These are phyloP conservation scores for Berberis thunbergii DNA, from an alignment of 164 flowering plant species.

Conservation along the genomic window DNA sequence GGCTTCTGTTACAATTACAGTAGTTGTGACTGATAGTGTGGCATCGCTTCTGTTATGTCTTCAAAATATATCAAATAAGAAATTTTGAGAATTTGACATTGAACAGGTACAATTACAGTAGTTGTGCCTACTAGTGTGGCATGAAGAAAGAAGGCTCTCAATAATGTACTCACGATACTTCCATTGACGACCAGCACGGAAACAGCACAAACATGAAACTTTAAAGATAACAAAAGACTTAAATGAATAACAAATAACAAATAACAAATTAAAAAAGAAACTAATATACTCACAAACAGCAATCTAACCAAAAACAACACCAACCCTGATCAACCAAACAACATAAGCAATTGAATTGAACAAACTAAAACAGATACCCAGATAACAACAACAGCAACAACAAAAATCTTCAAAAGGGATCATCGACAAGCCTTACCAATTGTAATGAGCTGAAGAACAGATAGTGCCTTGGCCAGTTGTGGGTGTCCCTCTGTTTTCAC, in stretches of 20 bases:
- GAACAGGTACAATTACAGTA: too few species aligned
- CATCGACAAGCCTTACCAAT: slow-evolving; percentile 35
- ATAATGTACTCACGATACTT: too few species aligned
- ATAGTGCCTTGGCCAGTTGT: slow-evolving; percentile 55
- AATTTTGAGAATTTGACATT: too few species aligned
- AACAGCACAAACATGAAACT: too few species aligned
- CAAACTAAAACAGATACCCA: neutral
- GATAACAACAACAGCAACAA: neutral
- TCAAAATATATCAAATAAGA: too few species aligned
- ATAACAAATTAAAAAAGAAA: neutral
- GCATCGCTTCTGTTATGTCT: too few species aligned
- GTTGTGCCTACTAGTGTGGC: too few species aligned
- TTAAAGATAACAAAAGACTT: too few species aligned
- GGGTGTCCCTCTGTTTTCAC: slow-evolving; percentile 12
- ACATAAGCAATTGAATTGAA: neutral
- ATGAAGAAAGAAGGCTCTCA: too few species aligned
- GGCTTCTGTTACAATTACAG: too few species aligned
- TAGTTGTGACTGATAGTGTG: too few species aligned
- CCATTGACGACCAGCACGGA: too few species aligned
- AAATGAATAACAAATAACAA: neutral
- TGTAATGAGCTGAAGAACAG: slow-evolving; percentile 58
- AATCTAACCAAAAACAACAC: neutral
- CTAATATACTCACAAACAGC: neutral
- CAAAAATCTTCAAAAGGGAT: neutral
- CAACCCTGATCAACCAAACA: neutral